A percentile compares a stretch with the other conserved stretches of the same genome.
phyloP scores from a whole-genome alignment of 805 yeast species.

The Lipomyces kockii region DNA sequence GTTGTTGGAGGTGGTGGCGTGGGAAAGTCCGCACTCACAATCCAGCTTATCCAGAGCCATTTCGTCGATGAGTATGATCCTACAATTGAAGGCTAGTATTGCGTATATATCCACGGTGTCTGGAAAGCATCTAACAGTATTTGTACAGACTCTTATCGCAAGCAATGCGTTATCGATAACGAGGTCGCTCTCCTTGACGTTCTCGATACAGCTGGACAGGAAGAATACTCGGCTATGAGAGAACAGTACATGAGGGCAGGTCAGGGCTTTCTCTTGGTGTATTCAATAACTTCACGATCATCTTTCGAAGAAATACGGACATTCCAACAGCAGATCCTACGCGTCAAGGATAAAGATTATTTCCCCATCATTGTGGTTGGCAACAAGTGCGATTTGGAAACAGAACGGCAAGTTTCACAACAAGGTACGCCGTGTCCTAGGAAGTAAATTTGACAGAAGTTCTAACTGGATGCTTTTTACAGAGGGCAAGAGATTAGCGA shows the following conservation, averaged over 20 bases:
- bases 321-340: constrained; percentile 76
- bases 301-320: constrained; percentile 83
- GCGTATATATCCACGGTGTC: constrained; percentile 46
- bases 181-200: constrained; percentile 82
- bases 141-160: constrained; percentile 56
- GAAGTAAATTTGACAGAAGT: not conserved
- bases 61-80: constrained; percentile 98
- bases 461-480: constrained; percentile 12
- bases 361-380: constrained; percentile 85
- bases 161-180: constrained; percentile 81
- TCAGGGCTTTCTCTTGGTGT: constrained; percentile 83
- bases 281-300: constrained; percentile 81
- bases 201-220: constrained; percentile 96
- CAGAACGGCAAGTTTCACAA: constrained; percentile 59
- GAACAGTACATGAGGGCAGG: constrained; percentile 76
- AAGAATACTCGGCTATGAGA: constrained; percentile 71
- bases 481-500: constrained; percentile 82
- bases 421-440: constrained; percentile 29
- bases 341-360: constrained; percentile 75
- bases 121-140: constrained; percentile 51
- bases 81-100: constrained; percentile 68
- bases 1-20: constrained; percentile 99
- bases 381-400: constrained; percentile 74
- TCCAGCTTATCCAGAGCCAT: constrained; percentile 90
- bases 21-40: constrained; percentile 95